phyloP scores from a whole-genome alignment of 1,139 yeast species.

The Nakaseomyces bracarensis region DNA sequence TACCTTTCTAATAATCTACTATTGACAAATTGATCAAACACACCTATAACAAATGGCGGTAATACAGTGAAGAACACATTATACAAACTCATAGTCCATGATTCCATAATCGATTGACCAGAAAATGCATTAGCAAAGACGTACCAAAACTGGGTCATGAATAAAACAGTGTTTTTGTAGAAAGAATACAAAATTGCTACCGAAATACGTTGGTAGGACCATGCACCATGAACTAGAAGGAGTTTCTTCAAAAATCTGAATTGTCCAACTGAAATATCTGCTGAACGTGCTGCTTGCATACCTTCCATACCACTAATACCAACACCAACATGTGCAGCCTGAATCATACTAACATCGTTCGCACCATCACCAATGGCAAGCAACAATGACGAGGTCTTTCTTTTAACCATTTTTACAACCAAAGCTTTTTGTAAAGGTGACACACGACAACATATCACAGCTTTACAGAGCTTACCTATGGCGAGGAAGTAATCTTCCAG shows the following conservation, averaged over 20 bases:
- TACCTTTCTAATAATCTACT: slow-evolving; percentile 84
- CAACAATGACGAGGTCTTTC: slow-evolving; percentile 66
- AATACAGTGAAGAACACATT: slow-evolving; percentile 91
- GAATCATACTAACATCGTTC: slow-evolving; percentile 97
- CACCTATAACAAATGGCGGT: slow-evolving; percentile 94
- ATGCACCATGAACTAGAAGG: slow-evolving; percentile 87
- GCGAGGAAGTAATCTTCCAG: slow-evolving; percentile 72
- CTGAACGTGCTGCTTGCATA: slow-evolving; percentile 97
- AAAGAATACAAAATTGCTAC: slow-evolving; percentile 89
- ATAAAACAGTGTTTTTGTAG: slow-evolving; percentile 88
- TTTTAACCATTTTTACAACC: slow-evolving; percentile 85
- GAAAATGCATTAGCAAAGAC: slow-evolving; percentile 88
- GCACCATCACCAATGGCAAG: slow-evolving; percentile 98
- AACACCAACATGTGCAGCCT: slow-evolving; percentile 97
- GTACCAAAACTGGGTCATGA: slow-evolving; percentile 98
- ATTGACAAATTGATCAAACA: slow-evolving; percentile 91
- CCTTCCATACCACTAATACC: slow-evolving; percentile 99
- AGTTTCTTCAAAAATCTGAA: slow-evolving; percentile 77
- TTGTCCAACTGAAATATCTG: slow-evolving; percentile 95
- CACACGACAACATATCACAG: slow-evolving; percentile 95
- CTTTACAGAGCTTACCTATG: slow-evolving; percentile 80
- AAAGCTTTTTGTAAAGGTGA: slow-evolving; percentile 96
- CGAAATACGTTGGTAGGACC: slow-evolving; percentile 94
- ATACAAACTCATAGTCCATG: slow-evolving; percentile 95
- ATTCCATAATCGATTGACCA: slow-evolving; percentile 92